Percentiles rank a stretch among this genome's conserved stretches.
phyloP scores from a whole-genome alignment of 805 yeast species.

The Saccharomycopsis lassenensis region DNA sequence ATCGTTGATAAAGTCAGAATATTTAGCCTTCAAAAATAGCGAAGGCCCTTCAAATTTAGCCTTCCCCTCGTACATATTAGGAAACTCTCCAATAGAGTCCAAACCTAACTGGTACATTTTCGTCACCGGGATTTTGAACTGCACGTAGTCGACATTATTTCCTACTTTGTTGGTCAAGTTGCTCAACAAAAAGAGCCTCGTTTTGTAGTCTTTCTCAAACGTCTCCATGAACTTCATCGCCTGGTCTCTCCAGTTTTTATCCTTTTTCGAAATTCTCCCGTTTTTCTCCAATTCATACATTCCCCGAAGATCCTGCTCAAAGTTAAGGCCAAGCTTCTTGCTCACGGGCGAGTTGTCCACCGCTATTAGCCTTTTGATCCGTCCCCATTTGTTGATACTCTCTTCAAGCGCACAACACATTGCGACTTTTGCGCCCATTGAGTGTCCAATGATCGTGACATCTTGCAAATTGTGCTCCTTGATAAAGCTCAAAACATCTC shows the following conservation, averaged over 20 bases:
- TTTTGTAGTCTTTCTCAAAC: conserved; percentile 17
- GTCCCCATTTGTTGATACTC: too few species aligned
- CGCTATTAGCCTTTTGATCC: conserved; percentile 32
- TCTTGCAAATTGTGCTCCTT: conserved; percentile 24
- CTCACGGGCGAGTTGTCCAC: conserved; percentile 38
- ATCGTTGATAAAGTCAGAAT: conserved; percentile 32
- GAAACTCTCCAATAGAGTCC: conserved; percentile 27
- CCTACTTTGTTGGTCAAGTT: conserved; percentile 28
- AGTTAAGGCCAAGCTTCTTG: conserved; percentile 27
- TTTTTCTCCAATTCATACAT: conserved; percentile 28
- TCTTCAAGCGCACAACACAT: conserved; percentile 33
- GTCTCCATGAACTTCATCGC: conserved; percentile 16
- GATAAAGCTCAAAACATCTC: conserved; percentile 32
- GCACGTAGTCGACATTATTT: conserved; percentile 23
- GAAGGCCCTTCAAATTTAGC: conserved; percentile 26
- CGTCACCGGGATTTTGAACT: conserved; percentile 27
- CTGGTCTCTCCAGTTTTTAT: conserved; percentile 24
- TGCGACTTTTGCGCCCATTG: conserved; percentile 53
- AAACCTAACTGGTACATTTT: conserved; percentile 22
- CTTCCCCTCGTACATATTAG: conserved; percentile 21
- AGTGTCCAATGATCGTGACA: conserved; percentile 37
- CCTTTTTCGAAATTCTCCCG: conserved; percentile 20
- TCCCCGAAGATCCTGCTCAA: conserved; percentile 29
- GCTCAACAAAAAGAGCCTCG: conserved; percentile 29
- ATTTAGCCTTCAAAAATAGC: conserved; percentile 33